phyloP scores from a whole-genome alignment of 2,329 filamentous ascomycete species.

The Colletotrichum salicis region DNA sequence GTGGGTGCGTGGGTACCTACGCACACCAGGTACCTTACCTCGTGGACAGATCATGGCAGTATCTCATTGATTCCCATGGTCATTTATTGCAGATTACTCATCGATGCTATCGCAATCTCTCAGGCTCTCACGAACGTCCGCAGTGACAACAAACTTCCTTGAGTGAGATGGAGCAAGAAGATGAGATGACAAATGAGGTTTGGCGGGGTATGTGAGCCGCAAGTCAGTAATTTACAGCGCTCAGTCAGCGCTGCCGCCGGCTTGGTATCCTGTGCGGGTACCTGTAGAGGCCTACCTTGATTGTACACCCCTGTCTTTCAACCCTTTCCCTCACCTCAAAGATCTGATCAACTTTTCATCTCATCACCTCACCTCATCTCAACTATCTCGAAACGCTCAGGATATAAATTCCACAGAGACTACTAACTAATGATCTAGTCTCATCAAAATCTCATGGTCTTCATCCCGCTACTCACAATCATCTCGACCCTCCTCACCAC shows the following conservation, averaged over 20 bases:
- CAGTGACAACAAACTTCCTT: not conserved
- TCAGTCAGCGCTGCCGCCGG: conserved; percentile 14
- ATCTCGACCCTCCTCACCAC: not conserved
- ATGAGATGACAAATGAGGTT: not conserved
- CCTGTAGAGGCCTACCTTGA: not conserved
- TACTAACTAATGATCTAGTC: not conserved
- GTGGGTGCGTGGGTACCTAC: not conserved
- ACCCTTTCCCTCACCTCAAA: not conserved
- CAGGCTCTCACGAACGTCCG: too few species aligned
- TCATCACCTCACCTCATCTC: not conserved
- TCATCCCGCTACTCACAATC: not conserved
- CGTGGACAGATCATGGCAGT: too few species aligned
- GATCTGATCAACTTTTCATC: too few species aligned
- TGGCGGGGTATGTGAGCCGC: not conserved
- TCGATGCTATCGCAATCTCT: too few species aligned
- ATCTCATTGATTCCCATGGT: too few species aligned
- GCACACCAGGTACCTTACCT: too few species aligned
- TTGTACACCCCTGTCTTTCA: not conserved
- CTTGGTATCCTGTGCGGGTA: conserved; percentile 4
- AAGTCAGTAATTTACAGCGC: not conserved
- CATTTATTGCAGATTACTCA: too few species aligned
- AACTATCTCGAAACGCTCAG: not conserved
- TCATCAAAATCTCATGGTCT: not conserved
- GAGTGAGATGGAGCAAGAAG: not conserved
- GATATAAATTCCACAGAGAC: not conserved